phyloP scores from a whole-genome alignment of 371 early-diverging fungal species.

The Mortierella sp. region DNA sequence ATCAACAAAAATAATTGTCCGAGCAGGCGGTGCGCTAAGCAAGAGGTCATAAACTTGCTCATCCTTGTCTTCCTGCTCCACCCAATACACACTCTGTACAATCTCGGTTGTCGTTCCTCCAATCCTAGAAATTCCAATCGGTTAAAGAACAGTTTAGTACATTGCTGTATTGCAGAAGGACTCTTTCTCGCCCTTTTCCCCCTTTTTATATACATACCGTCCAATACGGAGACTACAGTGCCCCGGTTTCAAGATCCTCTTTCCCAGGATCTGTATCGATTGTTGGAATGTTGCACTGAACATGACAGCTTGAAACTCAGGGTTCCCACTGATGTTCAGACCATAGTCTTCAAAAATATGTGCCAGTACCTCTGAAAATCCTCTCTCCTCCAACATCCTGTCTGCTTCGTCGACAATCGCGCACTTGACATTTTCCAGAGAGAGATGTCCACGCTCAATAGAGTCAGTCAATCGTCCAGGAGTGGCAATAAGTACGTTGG shows the following conservation, averaged over 20 bases:
- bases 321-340: too few species aligned
- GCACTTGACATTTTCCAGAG: conserved; percentile 86
- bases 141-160: not conserved
- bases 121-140: conserved; percentile 29
- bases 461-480: conserved; percentile 98
- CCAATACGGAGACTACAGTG: conserved; percentile 48
- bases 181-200: not conserved
- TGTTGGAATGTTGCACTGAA: conserved; percentile 99
- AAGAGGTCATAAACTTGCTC: conserved; percentile 54
- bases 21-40: conserved; percentile 58
- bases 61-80: conserved; percentile 66
- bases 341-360: conserved; percentile 27
- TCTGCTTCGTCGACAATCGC: conserved; percentile 98
- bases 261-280: conserved; percentile 90
- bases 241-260: conserved; percentile 72
- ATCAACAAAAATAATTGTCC: conserved; percentile 87
- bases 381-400: conserved; percentile 99
- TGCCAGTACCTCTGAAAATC: conserved; percentile 89
- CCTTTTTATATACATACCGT: conserved; percentile 53
- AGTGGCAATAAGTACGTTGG: conserved; percentile 97
- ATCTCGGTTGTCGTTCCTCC: conserved; percentile 66
- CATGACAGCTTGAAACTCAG: conserved; percentile 91
- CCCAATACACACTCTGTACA: conserved; percentile 57
- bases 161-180: not conserved
- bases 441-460: conserved; percentile 81